These are phyloP conservation scores for Fusarium sp. DNA, from an alignment of 2,329 filamentous ascomycete genomes.

Conservation along the genomic window DNA sequence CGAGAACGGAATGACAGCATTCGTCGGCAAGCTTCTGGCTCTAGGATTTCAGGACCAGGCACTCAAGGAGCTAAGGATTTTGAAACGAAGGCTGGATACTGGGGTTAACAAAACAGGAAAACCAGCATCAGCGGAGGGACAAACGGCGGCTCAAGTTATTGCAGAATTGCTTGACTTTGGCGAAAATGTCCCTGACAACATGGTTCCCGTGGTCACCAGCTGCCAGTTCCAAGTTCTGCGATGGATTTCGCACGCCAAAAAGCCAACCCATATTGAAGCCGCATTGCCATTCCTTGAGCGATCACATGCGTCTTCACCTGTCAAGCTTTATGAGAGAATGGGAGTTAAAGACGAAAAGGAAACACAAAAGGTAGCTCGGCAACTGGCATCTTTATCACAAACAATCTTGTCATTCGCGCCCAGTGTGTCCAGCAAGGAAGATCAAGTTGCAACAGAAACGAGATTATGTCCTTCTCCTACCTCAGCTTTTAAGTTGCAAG, in stretches of 20 bases:
- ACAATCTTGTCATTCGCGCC: constrained; percentile 73
- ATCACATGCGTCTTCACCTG: constrained; percentile 65
- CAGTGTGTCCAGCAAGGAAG: constrained; percentile 72
- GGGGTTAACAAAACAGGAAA: constrained; percentile 50
- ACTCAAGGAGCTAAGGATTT: constrained; percentile 71
- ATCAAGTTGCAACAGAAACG: constrained; percentile 64
- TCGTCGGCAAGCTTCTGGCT: constrained; percentile 73
- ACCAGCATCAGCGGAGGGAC: constrained; percentile 45
- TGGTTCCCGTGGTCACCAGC: constrained; percentile 67
- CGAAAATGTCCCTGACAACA: constrained; percentile 54
- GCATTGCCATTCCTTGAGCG: constrained; percentile 66
- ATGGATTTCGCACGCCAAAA: constrained; percentile 69
- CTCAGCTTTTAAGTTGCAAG: constrained; percentile 71
- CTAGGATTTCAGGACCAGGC: constrained; percentile 75
- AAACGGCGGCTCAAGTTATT: constrained; percentile 52
- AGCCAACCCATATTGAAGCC: constrained; percentile 68
- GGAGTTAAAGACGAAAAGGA: constrained; percentile 58
- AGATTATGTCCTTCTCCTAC: constrained; percentile 67
- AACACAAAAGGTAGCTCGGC: constrained; percentile 69
- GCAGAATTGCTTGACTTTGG: constrained; percentile 72
- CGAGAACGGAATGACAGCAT: constrained; percentile 77
- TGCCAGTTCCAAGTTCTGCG: constrained; percentile 74
- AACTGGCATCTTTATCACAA: constrained; percentile 75
- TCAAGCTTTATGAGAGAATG: constrained; percentile 64
- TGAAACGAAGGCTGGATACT: constrained; percentile 72